phyloP scores from a whole-genome alignment of 805 yeast genomes.

The Clavispora carvajalis region DNA sequence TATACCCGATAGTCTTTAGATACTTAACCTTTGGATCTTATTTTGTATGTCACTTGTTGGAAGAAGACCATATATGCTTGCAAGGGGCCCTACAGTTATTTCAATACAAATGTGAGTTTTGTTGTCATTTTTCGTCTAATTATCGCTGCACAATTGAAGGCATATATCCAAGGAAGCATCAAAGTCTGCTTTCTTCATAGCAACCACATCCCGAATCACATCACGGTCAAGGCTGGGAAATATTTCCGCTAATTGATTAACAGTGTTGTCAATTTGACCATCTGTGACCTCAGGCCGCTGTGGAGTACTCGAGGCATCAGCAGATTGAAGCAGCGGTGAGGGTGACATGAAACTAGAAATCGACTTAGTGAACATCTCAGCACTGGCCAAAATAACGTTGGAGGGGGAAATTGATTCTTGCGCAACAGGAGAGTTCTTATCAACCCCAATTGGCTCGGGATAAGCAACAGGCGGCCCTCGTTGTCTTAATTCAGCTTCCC shows the following conservation, averaged over 20 bases:
- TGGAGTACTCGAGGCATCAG: slow-evolving; percentile 3
- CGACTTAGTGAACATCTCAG: slow-evolving; percentile 48
- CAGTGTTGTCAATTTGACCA: slow-evolving; percentile 22
- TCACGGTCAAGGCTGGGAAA: slow-evolving; percentile 71
- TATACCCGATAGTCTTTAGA: no score
- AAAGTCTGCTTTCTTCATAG: slow-evolving; percentile 57
- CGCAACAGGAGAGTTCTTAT: slow-evolving; percentile 4
- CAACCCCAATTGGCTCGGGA: slow-evolving; percentile 1
- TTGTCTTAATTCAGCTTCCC: slow-evolving; percentile 32
- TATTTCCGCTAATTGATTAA: slow-evolving; percentile 54
- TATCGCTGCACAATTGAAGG: slow-evolving; percentile 25
- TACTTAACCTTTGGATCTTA: no score
- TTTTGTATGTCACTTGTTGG: no score
- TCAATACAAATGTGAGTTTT: no score
- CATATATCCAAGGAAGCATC: slow-evolving; percentile 72
- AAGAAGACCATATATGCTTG: no score
- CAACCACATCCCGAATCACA: slow-evolving; percentile 64
- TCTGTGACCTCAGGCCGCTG: not conserved
- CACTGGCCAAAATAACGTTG: slow-evolving; percentile 38
- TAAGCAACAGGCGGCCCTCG: slow-evolving; percentile 5
- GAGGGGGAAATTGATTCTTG: slow-evolving; percentile 29
- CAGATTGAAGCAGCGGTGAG: slow-evolving; percentile 21
- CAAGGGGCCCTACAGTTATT: no score
- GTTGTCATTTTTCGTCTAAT: not conserved
- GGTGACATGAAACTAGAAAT: slow-evolving; percentile 38